Evolutionary conservation across 441 rosid genomes (phyloP), one percentile per base, ranked within the genome.

Genomic region (Aleurites moluccanus): DNA sequence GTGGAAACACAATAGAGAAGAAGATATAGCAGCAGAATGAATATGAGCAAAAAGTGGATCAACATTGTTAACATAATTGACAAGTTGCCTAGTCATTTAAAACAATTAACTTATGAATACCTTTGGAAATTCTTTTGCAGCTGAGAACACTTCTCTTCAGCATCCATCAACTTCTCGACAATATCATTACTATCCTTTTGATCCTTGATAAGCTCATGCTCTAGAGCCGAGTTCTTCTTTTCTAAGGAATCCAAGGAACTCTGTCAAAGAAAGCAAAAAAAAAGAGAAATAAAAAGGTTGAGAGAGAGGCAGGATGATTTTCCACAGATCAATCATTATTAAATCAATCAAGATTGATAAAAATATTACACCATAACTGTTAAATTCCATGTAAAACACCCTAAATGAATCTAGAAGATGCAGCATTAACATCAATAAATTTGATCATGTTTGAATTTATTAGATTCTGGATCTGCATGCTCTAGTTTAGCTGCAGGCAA

Each of bases 61-160:
- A 45, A 73, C 30, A 44, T 49, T n/a, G 42, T 45, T 57, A 50
- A 50, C 40, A 28, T n/a, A 66, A 47, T 74, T 35, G 67, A 71
- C 25, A 25, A 40, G n/a, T 10, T 47, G 40, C 35, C 56, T 25
- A 45, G 15, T 45, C 10, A 4, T 18, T 63, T 61, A 53, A 6
- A 49, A 53, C 21, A 3, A 27, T 78, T 62, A 70, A 70, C 45
- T 70, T 53, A 49, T 28, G 16, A 33, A 35, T 73, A 94, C 98
- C 99, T 90, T 74, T 83, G 84, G 77, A 92, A 83, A 83, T 78
- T 91, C 78, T 81, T 88, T 77, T 88, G 97, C 78, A 96, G 85
- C 80, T 85, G 88, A 81, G 87, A 84, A 80, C 92, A 89, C 83
- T 81, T 90, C 73, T 80, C 85, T 75, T 93, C 97, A 79, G 90